Conservation (phyloP, 2,329 filamentous ascomycete species). For the Neoscytalidium dimidiatum region DNA sequence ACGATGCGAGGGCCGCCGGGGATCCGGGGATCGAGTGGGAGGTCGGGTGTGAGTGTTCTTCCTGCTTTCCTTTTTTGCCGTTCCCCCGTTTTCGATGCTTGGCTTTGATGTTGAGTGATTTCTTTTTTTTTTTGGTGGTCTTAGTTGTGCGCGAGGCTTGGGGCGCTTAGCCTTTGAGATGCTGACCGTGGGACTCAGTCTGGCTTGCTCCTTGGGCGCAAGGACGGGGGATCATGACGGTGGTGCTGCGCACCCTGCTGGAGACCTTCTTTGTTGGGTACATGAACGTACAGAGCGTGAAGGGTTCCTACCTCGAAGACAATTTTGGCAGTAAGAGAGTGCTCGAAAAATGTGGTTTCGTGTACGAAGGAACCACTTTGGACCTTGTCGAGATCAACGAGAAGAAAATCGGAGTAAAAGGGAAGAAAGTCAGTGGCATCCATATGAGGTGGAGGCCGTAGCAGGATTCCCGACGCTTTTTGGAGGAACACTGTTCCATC, state of each 20-base stretch:
- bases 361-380: neutral
- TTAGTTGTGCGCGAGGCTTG: too few relatives aligned
- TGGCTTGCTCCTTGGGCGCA: neutral
- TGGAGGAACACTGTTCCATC: neutral
- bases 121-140: too few relatives aligned
- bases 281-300: neutral
- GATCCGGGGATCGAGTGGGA: neutral
- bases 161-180: too few relatives aligned
- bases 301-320: neutral
- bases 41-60: neutral
- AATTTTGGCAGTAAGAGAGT: neutral
- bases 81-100: too few relatives aligned
- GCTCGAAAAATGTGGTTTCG: neutral
- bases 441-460: neutral
- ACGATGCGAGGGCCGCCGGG: neutral
- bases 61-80: neutral
- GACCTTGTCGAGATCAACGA: neutral
- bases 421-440: neutral
- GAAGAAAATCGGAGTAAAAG: neutral
- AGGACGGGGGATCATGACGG: neutral
- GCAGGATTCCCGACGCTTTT: neutral
- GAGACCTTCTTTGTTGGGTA: neutral
- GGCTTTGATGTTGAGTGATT: neutral
- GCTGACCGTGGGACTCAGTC: neutral
- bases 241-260: neutral